Percentiles rank a stretch among this genome's conserved stretches.
Conservation (phyloP, 139 green algal genomes). For the Chlorella sp. region DNA sequence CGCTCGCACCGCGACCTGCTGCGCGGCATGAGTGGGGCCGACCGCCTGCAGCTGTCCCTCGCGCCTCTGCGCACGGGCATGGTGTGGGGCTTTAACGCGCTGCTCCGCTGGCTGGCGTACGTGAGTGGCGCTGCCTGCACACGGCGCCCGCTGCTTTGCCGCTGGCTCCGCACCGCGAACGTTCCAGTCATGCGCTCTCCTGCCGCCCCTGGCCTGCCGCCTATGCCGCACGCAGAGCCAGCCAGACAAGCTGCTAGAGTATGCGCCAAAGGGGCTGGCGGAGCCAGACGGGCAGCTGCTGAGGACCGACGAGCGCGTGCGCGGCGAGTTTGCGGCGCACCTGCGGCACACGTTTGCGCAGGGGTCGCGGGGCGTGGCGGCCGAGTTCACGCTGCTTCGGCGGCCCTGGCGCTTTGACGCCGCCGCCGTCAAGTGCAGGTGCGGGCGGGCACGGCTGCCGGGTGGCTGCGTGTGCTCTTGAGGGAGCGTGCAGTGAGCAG, state of each 20-base stretch:
- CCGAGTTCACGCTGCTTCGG: neutral
- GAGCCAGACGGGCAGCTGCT: neutral
- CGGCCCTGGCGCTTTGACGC: neutral
- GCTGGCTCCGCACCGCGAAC: no score
- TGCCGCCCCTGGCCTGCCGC: neutral
- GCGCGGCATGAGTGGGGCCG: neutral
- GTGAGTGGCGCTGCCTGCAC: neutral
- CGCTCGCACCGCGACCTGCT: neutral
- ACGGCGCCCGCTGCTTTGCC: neutral
- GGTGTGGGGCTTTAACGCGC: neutral
- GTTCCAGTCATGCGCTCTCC: neutral
- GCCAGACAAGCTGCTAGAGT: neutral
- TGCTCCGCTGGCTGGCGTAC: neutral
- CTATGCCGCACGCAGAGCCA: neutral
- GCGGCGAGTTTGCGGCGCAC: neutral
- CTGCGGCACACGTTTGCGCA: conserved; percentile 5
- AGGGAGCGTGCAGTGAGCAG: no score
- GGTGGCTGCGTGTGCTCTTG: neutral
- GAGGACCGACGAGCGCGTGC: neutral
- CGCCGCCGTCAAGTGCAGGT: neutral
- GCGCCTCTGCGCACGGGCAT: neutral
- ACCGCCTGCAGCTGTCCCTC: neutral
- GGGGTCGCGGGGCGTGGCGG: neutral
- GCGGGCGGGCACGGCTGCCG: neutral
- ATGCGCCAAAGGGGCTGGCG: conserved; percentile 5